Conservation (phyloP, 176 grass and related monocot genomes). For the Avena atlantica region DNA sequence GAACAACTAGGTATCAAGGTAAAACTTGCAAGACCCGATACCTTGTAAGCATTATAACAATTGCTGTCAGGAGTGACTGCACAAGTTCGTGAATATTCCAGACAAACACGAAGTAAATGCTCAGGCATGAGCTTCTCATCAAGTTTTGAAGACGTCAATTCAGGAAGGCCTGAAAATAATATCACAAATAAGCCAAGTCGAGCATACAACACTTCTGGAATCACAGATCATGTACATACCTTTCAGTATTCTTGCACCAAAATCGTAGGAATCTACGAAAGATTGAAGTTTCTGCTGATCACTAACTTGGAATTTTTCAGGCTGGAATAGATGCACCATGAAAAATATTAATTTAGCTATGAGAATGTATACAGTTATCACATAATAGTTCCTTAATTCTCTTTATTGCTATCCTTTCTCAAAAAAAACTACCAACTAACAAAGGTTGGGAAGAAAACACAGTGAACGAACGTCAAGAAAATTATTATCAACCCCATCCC, state of each 20-base stretch:
- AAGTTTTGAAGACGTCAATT: slow-evolving; percentile 65
- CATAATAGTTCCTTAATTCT: not conserved
- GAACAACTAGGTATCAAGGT: slow-evolving; percentile 9
- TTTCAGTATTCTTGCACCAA: slow-evolving; percentile 80
- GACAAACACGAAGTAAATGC: slow-evolving; percentile 75
- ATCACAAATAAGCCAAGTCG: slow-evolving; percentile 35
- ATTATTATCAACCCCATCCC: slow-evolving; percentile 1
- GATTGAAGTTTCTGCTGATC: slow-evolving; percentile 69
- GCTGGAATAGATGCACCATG: slow-evolving; percentile 54
- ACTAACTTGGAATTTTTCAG: slow-evolving; percentile 54
- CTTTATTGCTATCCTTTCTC: not conserved
- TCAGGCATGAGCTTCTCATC: slow-evolving; percentile 87
- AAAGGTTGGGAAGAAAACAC: not conserved
- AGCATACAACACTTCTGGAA: slow-evolving; percentile 39
- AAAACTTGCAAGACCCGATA: slow-evolving; percentile 40
- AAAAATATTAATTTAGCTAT: slow-evolving; percentile 43
- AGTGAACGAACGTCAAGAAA: not conserved
- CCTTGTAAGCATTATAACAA: slow-evolving; percentile 85
- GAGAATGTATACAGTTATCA: slow-evolving; percentile 16
- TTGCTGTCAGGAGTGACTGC: slow-evolving; percentile 35
- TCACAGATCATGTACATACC: slow-evolving; percentile 51
- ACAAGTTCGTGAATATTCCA: slow-evolving; percentile 67
- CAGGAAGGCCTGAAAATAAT: slow-evolving; percentile 62
- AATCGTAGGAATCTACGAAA: slow-evolving; percentile 81
- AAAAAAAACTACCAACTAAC: not conserved